Evolutionary conservation across 805 yeast genomes (phyloP).

Genomic region (Pichia kluyveri): DNA sequence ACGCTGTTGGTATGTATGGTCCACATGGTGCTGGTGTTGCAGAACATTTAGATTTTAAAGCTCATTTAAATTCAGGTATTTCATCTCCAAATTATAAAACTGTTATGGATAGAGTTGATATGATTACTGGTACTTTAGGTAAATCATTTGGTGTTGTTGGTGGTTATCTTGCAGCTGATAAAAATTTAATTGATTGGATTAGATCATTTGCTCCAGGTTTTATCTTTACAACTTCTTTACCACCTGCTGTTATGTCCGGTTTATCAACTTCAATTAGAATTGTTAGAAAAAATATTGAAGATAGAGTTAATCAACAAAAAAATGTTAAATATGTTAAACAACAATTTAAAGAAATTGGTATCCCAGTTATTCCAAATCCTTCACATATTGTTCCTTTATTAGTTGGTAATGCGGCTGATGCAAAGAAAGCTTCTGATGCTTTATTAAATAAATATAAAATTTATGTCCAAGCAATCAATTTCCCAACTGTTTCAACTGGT

Average conservation of each 20-base stretch:
- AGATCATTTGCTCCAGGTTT: constrained; percentile 96
- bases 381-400: constrained; percentile 94
- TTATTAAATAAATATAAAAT: constrained; percentile 76
- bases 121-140: constrained; percentile 96
- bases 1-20: constrained; percentile 98
- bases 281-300: constrained; percentile 67
- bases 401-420: constrained; percentile 89
- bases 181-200: constrained; percentile 83
- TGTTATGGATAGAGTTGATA: constrained; percentile 83
- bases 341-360: constrained; percentile 57
- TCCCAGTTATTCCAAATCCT: constrained; percentile 96
- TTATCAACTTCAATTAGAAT: constrained; percentile 79
- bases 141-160: constrained; percentile 97
- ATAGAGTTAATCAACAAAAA: constrained; percentile 76
- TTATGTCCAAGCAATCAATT: constrained; percentile 96
- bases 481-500: constrained; percentile 95
- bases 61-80: constrained; percentile 63
- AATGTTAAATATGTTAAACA: constrained; percentile 80
- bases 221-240: constrained; percentile 92
- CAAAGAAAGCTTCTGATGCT: constrained; percentile 85
- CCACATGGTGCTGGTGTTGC: constrained; percentile 99
- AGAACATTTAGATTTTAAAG: constrained; percentile 86
- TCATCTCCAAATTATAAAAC: constrained; percentile 44
- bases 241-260: constrained; percentile 98
- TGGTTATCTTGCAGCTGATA: constrained; percentile 91